A percentile compares a stretch with the other conserved stretches of the same genome.
These are phyloP conservation scores for Tuber umbilicatum DNA, from an alignment of 495 filamentous ascomycete genomes.

Conservation along the genomic window DNA sequence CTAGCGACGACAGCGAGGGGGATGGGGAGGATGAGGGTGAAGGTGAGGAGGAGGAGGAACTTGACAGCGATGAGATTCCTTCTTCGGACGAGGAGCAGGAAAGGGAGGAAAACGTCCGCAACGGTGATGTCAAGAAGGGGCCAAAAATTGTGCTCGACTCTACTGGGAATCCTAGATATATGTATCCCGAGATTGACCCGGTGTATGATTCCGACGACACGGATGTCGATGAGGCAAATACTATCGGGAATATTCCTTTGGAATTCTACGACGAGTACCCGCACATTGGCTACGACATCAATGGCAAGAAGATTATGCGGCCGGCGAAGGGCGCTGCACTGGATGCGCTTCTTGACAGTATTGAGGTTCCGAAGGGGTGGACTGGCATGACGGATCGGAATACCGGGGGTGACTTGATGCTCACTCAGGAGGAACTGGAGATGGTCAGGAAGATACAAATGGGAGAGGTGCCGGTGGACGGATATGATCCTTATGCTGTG, in stretches of 20 bases:
- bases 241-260: conserved; percentile 89
- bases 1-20: conserved; percentile 30
- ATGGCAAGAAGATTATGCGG: conserved; percentile 94
- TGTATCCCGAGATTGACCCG: conserved; percentile 85
- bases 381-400: conserved; percentile 89
- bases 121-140: neutral
- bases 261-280: conserved; percentile 96
- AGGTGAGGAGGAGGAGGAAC: conserved; percentile 18
- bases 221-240: conserved; percentile 74
- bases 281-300: conserved; percentile 97
- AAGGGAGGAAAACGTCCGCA: conserved; percentile 40
- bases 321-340: conserved; percentile 90
- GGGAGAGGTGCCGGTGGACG: conserved; percentile 80
- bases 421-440: conserved; percentile 83
- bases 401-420: conserved; percentile 82
- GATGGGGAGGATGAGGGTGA: conserved; percentile 43
- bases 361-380: conserved; percentile 97
- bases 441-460: conserved; percentile 81
- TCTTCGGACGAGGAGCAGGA: conserved; percentile 44
- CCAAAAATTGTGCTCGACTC: conserved; percentile 54
- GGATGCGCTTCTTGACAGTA: conserved; percentile 89
- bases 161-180: conserved; percentile 65
- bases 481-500: conserved; percentile 81
- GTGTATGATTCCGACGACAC: conserved; percentile 94
- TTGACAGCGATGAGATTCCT: conserved; percentile 44